Evolutionary conservation across 805 yeast genomes (phyloP).

Genomic region (Saturnispora besseyi): DNA sequence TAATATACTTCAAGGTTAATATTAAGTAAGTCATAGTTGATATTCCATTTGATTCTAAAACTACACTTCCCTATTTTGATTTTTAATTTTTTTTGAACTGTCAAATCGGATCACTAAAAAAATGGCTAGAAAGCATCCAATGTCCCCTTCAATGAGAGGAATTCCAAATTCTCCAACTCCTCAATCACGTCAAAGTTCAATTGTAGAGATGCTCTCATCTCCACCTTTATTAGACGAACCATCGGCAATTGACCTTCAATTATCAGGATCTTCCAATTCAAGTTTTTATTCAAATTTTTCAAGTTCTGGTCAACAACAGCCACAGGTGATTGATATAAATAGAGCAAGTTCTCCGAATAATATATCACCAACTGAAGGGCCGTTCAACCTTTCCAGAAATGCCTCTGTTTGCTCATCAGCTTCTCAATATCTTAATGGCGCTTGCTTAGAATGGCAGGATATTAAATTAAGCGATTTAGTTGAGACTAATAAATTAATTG

Average conservation of each 20-base stretch:
- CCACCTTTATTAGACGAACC: slow-evolving; percentile 54
- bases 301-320: background rate
- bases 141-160: slow-evolving; percentile 31
- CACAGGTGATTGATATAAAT: background rate
- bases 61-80: too few relatives aligned
- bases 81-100: too few relatives aligned
- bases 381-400: slow-evolving; percentile 27
- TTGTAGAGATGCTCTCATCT: slow-evolving; percentile 64
- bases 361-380: slow-evolving; percentile 19
- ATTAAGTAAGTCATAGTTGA: too few relatives aligned
- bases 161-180: slow-evolving; percentile 26
- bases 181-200: slow-evolving; percentile 49
- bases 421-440: slow-evolving; percentile 22
- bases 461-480: slow-evolving; percentile 64
- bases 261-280: slow-evolving; percentile 6
- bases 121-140: slow-evolving; percentile 26
- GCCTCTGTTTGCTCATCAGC: slow-evolving; percentile 29
- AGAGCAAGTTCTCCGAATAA: slow-evolving; percentile 27
- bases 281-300: slow-evolving; percentile 7
- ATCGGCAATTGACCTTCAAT: slow-evolving; percentile 5
- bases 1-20: too few relatives aligned
- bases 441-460: slow-evolving; percentile 58
- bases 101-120: too few relatives aligned
- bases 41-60: too few relatives aligned
- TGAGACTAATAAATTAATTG: slow-evolving; percentile 67